Conservation (phyloP, 768 basidiomycete genomes). For the Baorangia bicolor region DNA sequence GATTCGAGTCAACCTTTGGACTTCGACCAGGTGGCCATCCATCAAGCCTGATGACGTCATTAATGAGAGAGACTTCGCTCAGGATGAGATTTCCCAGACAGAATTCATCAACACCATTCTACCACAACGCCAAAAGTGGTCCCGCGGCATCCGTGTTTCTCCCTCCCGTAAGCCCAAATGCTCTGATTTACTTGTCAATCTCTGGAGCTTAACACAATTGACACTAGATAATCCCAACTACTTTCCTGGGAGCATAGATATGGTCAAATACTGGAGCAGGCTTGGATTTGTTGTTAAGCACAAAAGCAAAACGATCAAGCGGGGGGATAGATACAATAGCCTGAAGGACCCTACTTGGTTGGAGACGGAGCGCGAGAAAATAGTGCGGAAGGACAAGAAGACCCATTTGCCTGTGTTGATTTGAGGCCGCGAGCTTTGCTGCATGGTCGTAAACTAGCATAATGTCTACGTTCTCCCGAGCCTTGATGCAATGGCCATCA, state of each 20-base stretch:
- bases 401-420: not conserved
- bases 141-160: not conserved
- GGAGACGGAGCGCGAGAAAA: not conserved
- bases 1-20: not conserved
- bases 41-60: slow-evolving; percentile 7
- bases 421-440: no score
- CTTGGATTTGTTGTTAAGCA: not conserved
- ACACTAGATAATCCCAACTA: not conserved
- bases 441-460: no score
- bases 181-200: no score
- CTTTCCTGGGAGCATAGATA: not conserved
- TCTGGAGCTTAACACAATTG: no score
- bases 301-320: not conserved
- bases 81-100: not conserved
- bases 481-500: no score
- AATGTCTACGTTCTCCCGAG: no score
- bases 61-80: not conserved
- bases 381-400: not conserved
- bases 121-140: not conserved
- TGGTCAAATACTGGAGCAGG: not conserved
- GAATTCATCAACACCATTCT: not conserved
- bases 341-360: not conserved
- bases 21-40: slow-evolving; percentile 7
- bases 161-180: not conserved
- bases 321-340: not conserved